Base-by-base conservation (phyloP, 1,284 basidiomycete species). In the Volvariella volvacea region DNA sequence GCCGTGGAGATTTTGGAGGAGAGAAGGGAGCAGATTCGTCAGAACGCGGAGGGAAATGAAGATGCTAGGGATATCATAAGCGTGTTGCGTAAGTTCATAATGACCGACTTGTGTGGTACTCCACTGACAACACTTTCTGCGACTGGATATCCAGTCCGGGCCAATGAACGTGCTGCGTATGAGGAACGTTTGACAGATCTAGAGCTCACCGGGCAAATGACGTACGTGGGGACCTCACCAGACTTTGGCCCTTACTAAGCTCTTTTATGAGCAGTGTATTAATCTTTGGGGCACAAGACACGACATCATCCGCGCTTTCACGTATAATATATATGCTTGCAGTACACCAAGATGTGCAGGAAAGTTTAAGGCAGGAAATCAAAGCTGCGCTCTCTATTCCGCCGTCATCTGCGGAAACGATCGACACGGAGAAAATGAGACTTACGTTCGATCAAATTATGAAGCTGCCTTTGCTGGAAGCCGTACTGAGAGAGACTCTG, bases 161-260 rank as follows among this genome's bases (percentile, higher is more conserved):
- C 60, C 12, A 74, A 73, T 46, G 60, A 62, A 19, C 50, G 51
- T 25, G 62, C 62, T 1, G 49, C 48, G 14, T 53, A 48, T 6
- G 48, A 49, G 10, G 66, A 71, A 36, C 59, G 61, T 41, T 54
- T 73, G 39, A 65, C 56, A 37, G 68, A 72, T 42, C 52, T 54
- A 20, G 71, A 71, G 46, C 50, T 73, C 31, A 67, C 70, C 4
- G 71, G 70, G 0, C 71, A 74, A 50, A 68, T 74, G 65, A 72
- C 68, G 70, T 70, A 51, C 33, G 65, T 53, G 22, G 4, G 28
- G 30, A 37, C 15, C 43, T 44, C 22, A 30, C 38, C 38, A 16
- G 36, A 43, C 32, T 19, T 39, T n/a, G n/a, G n/a, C n/a, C n/a
- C n/a, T n/a, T n/a, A n/a, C n/a, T n/a, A n/a, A n/a, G n/a, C n/a